A percentile compares a stretch with the other conserved stretches of the same genome.
phyloP scores from a whole-genome alignment of 495 filamentous ascomycete genomes.

The Rostrohypoxylon terebratum region DNA sequence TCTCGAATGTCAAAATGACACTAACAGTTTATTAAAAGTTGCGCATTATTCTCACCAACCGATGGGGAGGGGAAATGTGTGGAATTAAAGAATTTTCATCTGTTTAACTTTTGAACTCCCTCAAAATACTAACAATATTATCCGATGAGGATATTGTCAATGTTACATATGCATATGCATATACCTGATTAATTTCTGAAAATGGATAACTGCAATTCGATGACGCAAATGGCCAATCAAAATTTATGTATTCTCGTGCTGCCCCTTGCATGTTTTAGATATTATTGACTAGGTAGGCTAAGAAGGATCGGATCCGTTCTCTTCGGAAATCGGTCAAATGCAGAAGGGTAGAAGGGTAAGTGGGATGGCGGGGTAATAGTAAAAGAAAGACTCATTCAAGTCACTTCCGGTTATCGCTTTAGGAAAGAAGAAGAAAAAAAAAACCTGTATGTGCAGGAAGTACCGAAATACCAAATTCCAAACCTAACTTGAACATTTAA shows the following conservation, averaged over 20 bases:
- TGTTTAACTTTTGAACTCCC: too few species aligned
- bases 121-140: too few species aligned
- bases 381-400: conserved; percentile 16
- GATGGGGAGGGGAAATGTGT: too few species aligned
- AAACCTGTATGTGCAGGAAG: neutral
- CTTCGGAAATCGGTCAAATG: conserved; percentile 10
- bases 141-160: neutral
- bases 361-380: conserved; percentile 35
- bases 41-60: too few species aligned
- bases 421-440: neutral
- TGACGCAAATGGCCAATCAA: conserved; percentile 11
- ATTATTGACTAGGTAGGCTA: conserved; percentile 4
- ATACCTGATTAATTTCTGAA: neutral
- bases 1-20: too few species aligned
- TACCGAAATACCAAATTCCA: conserved; percentile 7
- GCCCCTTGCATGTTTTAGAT: conserved; percentile 25
- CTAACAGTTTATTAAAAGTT: too few species aligned
- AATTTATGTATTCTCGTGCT: conserved; percentile 17
- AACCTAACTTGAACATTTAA: too few species aligned
- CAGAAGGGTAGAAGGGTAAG: neutral
- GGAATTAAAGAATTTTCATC: too few species aligned
- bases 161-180: neutral
- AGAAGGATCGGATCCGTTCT: neutral
- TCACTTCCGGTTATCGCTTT: conserved; percentile 38
- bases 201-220: conserved; percentile 3